Base-by-base conservation (phyloP, 1,284 basidiomycete genomes). In the Ustilago crameri region DNA sequence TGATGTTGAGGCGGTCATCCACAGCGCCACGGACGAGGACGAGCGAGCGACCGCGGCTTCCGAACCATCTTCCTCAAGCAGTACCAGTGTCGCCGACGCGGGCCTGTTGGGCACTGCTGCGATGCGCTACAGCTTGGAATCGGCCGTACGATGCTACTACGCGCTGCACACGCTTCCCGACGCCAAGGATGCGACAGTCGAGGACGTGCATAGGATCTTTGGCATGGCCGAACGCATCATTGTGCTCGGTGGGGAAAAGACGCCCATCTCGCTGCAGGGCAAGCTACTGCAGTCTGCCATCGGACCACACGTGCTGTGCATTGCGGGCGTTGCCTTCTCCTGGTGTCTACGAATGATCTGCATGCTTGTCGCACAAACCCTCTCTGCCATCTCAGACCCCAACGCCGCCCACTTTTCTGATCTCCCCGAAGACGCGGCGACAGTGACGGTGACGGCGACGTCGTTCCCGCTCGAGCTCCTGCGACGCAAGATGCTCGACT, bases 1-100 rank as follows among this genome's bases (percentile, higher is more conserved):
- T 34, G 71, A 74, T 44, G 58, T 74, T n/a, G 68, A 66, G 9
- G 62, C 71, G 14, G 55, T 70, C 35, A 61, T 74, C 40, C 66
- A 74, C 40, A 65, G 58, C 41, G 65, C 59, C 8, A 53, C 45
- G 18, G 55, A 74, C 40, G 52, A 55, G 35, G 42, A 55, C 26
- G 66, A 69, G 38, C 52, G 35, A 10, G 23, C 17, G 3, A 53
- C 53, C 1, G 51, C 50, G 9, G 30, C 30, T 30, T 40, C 32
- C 5, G 52, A 59, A 7, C 24, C 61, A 10, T 17, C 48, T 3
- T 47, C 54, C 1, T 32, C 50, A 22, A 51, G 52, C 46, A 44
- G n/a, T 30, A 44, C n/a, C 7, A 32, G 27, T 5, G 63, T 45
- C 17, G 18, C 27, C 20, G 44, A 20, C 1, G 32, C 55, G 0